These are phyloP conservation scores for Chenopodium suecicum DNA, from an alignment of 148 eudicot genomes.

Conservation along the genomic window DNA sequence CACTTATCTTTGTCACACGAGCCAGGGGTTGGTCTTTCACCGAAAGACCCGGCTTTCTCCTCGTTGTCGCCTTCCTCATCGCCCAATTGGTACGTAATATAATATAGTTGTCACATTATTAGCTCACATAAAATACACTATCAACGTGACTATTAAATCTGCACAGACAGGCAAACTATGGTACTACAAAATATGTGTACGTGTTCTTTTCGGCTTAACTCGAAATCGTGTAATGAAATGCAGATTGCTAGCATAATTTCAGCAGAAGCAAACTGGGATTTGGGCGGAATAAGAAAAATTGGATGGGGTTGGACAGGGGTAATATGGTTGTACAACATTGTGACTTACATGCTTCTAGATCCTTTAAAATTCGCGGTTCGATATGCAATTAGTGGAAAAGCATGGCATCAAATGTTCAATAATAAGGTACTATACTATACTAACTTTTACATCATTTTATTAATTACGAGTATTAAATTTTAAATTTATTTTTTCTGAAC, in stretches of 20 bases:
- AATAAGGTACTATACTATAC: slow-evolving; percentile 36
- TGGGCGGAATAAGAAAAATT: slow-evolving; percentile 51
- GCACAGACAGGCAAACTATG: too few relatives aligned
- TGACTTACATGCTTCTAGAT: slow-evolving; percentile 68
- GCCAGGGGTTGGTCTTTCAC: slow-evolving; percentile 73
- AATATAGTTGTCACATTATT: too few relatives aligned
- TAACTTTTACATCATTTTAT: too few relatives aligned
- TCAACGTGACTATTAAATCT: too few relatives aligned
- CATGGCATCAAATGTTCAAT: slow-evolving; percentile 48
- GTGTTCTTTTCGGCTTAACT: too few relatives aligned
- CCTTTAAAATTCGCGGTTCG: slow-evolving; percentile 61
- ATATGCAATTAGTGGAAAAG: slow-evolving; percentile 62
- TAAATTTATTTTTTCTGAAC: too few relatives aligned
- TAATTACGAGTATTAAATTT: too few relatives aligned
- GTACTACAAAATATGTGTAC: too few relatives aligned
- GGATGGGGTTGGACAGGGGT: slow-evolving; percentile 86
- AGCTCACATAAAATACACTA: too few relatives aligned
- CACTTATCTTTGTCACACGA: slow-evolving; percentile 78
- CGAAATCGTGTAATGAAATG: not conserved
- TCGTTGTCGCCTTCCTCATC: slow-evolving; percentile 65
- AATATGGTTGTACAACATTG: slow-evolving; percentile 64
- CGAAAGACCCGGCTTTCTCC: slow-evolving; percentile 78
- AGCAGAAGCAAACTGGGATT: slow-evolving; percentile 40
- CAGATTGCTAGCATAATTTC: slow-evolving; percentile 64
- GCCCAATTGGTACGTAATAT: slow-evolving; percentile 58